Evolutionary conservation across 75 land plant species (phyloP).

Genomic region (Pinus tabuliformis): DNA sequence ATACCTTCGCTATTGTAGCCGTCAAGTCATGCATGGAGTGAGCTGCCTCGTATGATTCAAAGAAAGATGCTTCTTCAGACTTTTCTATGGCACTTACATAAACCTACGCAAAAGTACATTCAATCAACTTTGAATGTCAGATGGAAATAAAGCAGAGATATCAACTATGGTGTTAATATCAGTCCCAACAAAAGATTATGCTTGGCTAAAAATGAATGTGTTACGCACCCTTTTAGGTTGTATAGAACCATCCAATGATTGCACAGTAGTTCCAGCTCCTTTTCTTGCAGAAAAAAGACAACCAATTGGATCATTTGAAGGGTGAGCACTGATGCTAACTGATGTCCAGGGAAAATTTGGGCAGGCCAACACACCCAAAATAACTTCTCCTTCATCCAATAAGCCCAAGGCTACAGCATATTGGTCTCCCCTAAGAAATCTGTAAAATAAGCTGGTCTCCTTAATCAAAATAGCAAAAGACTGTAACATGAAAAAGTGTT

Average conservation of each 20-base stretch:
- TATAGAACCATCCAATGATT: constrained; percentile 47
- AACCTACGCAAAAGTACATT: constrained; percentile 49
- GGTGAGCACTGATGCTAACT: constrained; percentile 20
- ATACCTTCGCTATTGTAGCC: constrained; percentile 75
- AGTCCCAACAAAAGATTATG: not conserved
- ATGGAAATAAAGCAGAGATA: not conserved
- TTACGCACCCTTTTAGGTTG: constrained; percentile 28
- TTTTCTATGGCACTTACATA: constrained; percentile 66
- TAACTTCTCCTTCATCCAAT: constrained; percentile 86
- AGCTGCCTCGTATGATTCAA: constrained; percentile 94
- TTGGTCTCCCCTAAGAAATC: constrained; percentile 93
- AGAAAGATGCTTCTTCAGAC: constrained; percentile 81
- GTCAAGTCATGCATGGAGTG: constrained; percentile 87
- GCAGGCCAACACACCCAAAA: constrained; percentile 89
- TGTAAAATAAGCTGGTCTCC: constrained; percentile 10
- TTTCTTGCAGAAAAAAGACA: constrained; percentile 82
- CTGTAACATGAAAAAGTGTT: not conserved
- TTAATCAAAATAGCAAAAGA: not conserved
- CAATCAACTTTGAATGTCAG: constrained; percentile 11
- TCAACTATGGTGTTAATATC: not conserved
- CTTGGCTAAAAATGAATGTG: not conserved
- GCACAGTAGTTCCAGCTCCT: constrained; percentile 82
- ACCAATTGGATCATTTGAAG: constrained; percentile 48
- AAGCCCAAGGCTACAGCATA: constrained; percentile 94
- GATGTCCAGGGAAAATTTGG: constrained; percentile 85